Evolutionary conservation across 108 stramenopile species (phyloP).

Genomic region (Epithemia pelagica): DNA sequence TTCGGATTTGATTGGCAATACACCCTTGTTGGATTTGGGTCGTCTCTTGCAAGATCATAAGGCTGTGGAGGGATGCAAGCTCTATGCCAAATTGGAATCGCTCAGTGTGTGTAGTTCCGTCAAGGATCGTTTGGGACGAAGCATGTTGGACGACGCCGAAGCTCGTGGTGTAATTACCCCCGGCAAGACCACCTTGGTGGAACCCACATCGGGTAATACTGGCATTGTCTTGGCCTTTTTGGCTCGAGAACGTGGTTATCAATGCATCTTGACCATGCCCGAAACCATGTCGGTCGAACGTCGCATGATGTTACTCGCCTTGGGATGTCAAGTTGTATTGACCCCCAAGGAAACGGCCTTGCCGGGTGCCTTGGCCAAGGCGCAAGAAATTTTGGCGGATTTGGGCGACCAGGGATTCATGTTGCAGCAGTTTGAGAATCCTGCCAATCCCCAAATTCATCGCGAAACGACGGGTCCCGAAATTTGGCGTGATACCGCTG

Average conservation of each 20-base stretch:
- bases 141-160: conserved; percentile 51
- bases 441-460: too few relatives aligned
- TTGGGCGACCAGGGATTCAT: conserved; percentile 43
- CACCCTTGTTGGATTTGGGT: conserved; percentile 44
- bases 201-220: conserved; percentile 70
- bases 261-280: conserved; percentile 86
- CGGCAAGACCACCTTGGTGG: conserved; percentile 29
- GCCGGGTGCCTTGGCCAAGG: conserved; percentile 62
- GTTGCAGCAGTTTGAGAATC: conserved; percentile 73
- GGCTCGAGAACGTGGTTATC: conserved; percentile 60
- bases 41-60: conserved; percentile 22
- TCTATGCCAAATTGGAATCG: conserved; percentile 59
- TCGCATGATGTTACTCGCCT: conserved; percentile 59
- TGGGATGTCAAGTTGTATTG: conserved; percentile 59
- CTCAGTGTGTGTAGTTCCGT: conserved; percentile 47
- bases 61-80: conserved; percentile 31
- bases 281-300: conserved; percentile 77
- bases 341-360: conserved; percentile 71
- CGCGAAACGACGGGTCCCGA: conserved; percentile 75
- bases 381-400: conserved; percentile 44
- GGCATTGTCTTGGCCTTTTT: conserved; percentile 75
- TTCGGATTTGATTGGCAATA: too few relatives aligned
- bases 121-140: conserved; percentile 44
- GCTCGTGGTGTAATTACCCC: conserved; percentile 24
- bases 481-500: conserved; percentile 63